Base-by-base conservation (phyloP, 2,329 filamentous ascomycete genomes). In the Fusarium sp. region DNA sequence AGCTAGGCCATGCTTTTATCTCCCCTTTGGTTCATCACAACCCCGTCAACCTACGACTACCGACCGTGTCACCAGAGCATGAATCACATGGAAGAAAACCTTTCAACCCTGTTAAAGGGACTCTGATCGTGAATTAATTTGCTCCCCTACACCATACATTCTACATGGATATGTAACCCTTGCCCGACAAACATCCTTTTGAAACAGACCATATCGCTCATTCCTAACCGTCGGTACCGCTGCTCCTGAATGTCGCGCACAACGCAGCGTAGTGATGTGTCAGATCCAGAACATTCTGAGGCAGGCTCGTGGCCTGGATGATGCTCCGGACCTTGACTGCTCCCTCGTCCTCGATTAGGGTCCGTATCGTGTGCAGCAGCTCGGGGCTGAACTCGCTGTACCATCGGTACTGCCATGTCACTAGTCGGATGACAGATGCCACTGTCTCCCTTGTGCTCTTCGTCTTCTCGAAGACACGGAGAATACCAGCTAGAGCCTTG, bases 351-450 rank as follows among this genome's bases (percentile, higher is more conserved):
- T 98, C 96, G 76, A 99, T 99, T 69, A 99, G 84, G 69, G 92
- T 94, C 65, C 96, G 90, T 74, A 98, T 92, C 4, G 92, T 91
- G 78, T 90, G 93, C 53, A 99, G 86, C 42, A 99, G 86, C 68
- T 94, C 90, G 1, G 96, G 96, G 19, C 94, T 97, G 81, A 99
- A 99, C 86, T 99, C 96, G 56, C 94, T 97, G 82, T 99, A 99
- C 96, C 96, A 99, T 71, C 96, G 87, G 81, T 97, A 99, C 81
- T 99, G 96, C 96, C 96, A 99, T 14, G 95, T 96, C 32, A 98
- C 93, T 40, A 99, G 83, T 51, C 94, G 86, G 69, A 99, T 97
- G 59, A 97, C 84, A n/a, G 92, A 90, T 26, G 89, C 91, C 8
- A 98, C 86, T 57, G 90, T 93, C 62, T 94, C 91, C 63, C 93